Evolutionary conservation across 2,329 filamentous ascomycete species (phyloP), one percentile per base, ranked within the genome.

Genomic region (Xylariaceae sp.): DNA sequence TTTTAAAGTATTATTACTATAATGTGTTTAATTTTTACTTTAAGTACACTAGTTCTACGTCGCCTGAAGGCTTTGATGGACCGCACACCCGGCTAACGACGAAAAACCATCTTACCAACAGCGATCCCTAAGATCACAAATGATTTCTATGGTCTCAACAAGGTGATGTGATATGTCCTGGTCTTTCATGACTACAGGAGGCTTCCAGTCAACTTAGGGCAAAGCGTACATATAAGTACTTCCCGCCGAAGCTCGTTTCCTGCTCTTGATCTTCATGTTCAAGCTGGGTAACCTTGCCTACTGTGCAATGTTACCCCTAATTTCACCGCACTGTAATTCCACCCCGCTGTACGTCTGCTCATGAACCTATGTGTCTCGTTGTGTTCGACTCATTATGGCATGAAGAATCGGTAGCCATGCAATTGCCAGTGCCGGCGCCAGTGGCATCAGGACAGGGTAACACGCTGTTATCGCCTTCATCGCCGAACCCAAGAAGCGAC

Each of bases 161-260:
- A 83, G 57, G 78, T 84, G 12, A 79, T 79, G 21, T 87, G 84
- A 84, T 86, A 86, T 62, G 82, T 76, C 80, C 16, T 79, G 79
- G 44, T 84, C 79, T 61, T 81, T 82, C 67, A 73, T 81, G 63
- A 79, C 77, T 1, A 66, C 78, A 29, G 78, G 75, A 16, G 72
- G 72, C 55, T 74, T 77, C 63, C 77, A 79, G 64, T 75, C 76
- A 43, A 73, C 74, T 16, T 79, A 74, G 72, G 78, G 78, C 51
- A 81, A 81, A 48, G 71, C 72, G 4, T 79, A 77, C 69, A 78
- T n/a, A n/a, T n/a, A 26, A 77, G 61, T 82, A 81, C 68, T 64
- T 64, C 48, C 61, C 54, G 20, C 55, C 56, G 9, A 63, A 62
- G 20, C 47, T 49, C 21, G 55, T 20, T 62, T 56, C 37, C 41